Conservation (phyloP, 495 filamentous ascomycete genomes). For the Tuber calosporum region DNA sequence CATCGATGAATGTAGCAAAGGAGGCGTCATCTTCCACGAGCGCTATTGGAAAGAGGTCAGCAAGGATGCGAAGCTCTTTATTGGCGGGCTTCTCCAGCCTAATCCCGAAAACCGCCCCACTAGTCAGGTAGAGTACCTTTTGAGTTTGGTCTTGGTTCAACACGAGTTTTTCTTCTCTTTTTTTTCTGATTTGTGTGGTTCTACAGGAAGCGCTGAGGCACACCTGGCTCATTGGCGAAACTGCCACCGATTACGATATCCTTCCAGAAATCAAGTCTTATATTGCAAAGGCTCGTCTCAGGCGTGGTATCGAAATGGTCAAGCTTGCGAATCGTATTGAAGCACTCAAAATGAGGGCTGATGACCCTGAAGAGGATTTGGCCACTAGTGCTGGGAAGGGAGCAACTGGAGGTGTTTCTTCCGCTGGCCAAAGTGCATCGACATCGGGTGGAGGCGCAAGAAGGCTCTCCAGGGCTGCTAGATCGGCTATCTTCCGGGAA, state of each 20-base stretch:
- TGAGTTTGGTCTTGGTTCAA: not conserved
- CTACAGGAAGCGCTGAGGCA: constrained; percentile 69
- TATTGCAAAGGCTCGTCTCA: constrained; percentile 80
- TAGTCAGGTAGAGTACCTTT: constrained; percentile 55
- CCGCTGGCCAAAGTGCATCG: constrained; percentile 29
- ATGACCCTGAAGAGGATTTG: constrained; percentile 68
- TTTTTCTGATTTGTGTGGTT: constrained; percentile 9
- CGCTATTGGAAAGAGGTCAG: constrained; percentile 98
- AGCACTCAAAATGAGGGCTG: constrained; percentile 89
- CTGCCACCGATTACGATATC: constrained; percentile 88
- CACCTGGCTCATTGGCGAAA: constrained; percentile 82
- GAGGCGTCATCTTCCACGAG: constrained; percentile 93
- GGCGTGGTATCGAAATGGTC: constrained; percentile 91
- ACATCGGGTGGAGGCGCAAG: constrained; percentile 59
- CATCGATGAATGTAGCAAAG: constrained; percentile 86
- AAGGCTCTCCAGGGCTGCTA: constrained; percentile 66
- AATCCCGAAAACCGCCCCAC: constrained; percentile 69
- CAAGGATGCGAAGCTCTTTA: constrained; percentile 92
- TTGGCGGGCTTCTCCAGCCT: constrained; percentile 70
- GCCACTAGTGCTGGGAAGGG: constrained; percentile 57
- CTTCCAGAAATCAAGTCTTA: constrained; percentile 94
- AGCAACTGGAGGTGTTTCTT: constrained; percentile 44
- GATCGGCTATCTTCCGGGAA: constrained; percentile 89
- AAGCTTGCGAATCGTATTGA: constrained; percentile 97
- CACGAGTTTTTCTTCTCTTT: not conserved